Conservation (phyloP, 805 yeast genomes). For the Zygosaccharomyces lentus region DNA sequence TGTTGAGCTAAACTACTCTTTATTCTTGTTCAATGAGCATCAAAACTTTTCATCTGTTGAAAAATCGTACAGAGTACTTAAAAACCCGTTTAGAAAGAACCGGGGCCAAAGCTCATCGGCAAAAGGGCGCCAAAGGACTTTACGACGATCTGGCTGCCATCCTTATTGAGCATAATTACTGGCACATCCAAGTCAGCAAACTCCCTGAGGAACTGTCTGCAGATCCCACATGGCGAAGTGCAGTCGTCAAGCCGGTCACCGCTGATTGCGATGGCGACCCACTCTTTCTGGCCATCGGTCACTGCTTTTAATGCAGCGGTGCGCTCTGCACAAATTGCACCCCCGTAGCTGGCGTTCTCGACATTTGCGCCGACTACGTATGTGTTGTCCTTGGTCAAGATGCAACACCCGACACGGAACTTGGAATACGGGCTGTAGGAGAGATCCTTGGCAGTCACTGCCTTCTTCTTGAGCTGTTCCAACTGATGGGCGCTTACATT, state of each 20-base stretch:
- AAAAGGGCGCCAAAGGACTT: constrained; percentile 58
- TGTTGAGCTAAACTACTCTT: not conserved
- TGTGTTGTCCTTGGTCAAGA: constrained; percentile 49
- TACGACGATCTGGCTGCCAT: constrained; percentile 44
- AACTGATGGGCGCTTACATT: constrained; percentile 26
- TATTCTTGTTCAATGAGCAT: not conserved
- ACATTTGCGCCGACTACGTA: constrained; percentile 75
- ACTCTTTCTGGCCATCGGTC: constrained; percentile 20
- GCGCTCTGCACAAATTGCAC: constrained; percentile 72
- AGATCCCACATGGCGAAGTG: constrained; percentile 89
- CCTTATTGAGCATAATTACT: constrained; percentile 61
- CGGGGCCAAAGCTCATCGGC: constrained; percentile 88
- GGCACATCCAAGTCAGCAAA: constrained; percentile 54
- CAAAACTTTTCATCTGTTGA: not conserved
- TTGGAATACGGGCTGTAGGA: constrained; percentile 49
- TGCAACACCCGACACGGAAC: constrained; percentile 69
- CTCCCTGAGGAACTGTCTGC: constrained; percentile 86
- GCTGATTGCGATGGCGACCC: constrained; percentile 28
- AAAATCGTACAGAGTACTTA: not conserved
- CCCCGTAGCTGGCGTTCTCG: constrained; percentile 90
- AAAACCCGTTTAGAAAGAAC: constrained; percentile 17
- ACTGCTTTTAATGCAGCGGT: constrained; percentile 58
- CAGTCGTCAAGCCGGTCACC: constrained; percentile 42
- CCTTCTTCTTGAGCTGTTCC: constrained; percentile 25
- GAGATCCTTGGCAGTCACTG: constrained; percentile 37